phyloP scores from a whole-genome alignment of 257 asterid genomes.

The Jasminum sambac region DNA sequence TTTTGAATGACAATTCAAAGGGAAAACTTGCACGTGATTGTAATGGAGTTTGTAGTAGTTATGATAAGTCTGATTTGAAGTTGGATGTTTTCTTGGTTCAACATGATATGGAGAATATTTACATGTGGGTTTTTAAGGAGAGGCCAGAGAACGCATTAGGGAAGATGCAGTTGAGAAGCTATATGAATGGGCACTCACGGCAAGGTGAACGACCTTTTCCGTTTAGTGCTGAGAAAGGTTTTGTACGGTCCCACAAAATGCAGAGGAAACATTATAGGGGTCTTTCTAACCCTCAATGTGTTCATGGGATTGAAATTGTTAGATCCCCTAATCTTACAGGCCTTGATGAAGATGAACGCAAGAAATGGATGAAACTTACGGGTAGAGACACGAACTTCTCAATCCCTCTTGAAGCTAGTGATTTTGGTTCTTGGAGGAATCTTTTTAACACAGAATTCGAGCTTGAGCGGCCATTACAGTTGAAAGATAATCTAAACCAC shows the following conservation, averaged over 20 bases:
- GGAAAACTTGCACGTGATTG: constrained; percentile 29
- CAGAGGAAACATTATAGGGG: constrained; percentile 53
- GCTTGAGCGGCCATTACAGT: constrained; percentile 34
- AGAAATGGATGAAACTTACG: constrained; percentile 52
- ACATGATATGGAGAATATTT: constrained; percentile 58
- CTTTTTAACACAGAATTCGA: constrained; percentile 41
- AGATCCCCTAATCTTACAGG: constrained; percentile 40
- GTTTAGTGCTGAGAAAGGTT: constrained; percentile 48
- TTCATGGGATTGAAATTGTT: constrained; percentile 53
- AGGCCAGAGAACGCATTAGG: constrained; percentile 55
- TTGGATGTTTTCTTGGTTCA: constrained; percentile 49
- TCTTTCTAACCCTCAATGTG: constrained; percentile 51
- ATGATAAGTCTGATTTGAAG: constrained; percentile 46
- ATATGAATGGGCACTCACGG: constrained; percentile 54
- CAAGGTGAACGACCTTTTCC: constrained; percentile 52
- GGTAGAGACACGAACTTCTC: constrained; percentile 47
- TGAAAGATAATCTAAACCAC: constrained; percentile 27
- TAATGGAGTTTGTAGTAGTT: constrained; percentile 32
- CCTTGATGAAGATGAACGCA: constrained; percentile 45
- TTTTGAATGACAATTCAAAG: constrained; percentile 43
- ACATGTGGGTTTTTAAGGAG: constrained; percentile 59
- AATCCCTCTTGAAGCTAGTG: constrained; percentile 46
- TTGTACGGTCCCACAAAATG: constrained; percentile 47
- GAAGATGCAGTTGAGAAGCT: constrained; percentile 55
- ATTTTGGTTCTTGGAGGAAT: constrained; percentile 49